These are phyloP conservation scores for Hemisphaericaspora lyxosophila DNA, from an alignment of 1,139 yeast genomes.

Conservation along the genomic window DNA sequence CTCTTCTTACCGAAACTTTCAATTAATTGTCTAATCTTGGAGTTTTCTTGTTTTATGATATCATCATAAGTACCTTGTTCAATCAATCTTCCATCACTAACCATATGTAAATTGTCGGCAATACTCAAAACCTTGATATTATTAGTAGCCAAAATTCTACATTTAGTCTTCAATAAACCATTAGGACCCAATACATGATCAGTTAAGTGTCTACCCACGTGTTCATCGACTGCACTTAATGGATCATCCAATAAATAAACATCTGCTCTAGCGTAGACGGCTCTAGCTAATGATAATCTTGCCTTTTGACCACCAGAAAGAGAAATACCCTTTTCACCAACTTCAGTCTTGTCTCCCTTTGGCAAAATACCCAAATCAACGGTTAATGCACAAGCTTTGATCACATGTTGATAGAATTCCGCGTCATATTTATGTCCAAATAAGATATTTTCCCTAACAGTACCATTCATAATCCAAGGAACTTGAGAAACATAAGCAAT, in stretches of 20 bases:
- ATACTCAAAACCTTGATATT: constrained; percentile 79
- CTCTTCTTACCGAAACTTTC: constrained; percentile 70
- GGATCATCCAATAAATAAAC: constrained; percentile 37
- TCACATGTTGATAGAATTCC: constrained; percentile 29
- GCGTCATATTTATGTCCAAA: constrained; percentile 33
- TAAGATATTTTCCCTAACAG: constrained; percentile 38
- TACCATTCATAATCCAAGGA: constrained; percentile 63
- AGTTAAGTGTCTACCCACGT: constrained; percentile 34
- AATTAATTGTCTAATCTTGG: constrained; percentile 63
- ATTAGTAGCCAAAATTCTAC: constrained; percentile 85
- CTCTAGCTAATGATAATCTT: constrained; percentile 38
- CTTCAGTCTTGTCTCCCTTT: constrained; percentile 39
- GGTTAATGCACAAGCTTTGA: constrained; percentile 37
- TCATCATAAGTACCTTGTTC: constrained; percentile 76
- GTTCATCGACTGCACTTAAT: constrained; percentile 39
- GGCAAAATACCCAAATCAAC: constrained; percentile 36
- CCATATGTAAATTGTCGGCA: constrained; percentile 72
- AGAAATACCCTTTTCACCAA: constrained; percentile 45
- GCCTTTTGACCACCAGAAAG: constrained; percentile 45
- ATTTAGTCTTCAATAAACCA: constrained; percentile 75
- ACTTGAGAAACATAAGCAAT: constrained; percentile 90
- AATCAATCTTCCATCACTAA: constrained; percentile 71
- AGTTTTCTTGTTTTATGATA: constrained; percentile 50
- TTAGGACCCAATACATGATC: constrained; percentile 63
- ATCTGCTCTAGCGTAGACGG: constrained; percentile 41